Evolutionary conservation across 768 basidiomycete genomes (phyloP).

Genomic region (Tulasnella sp.): DNA sequence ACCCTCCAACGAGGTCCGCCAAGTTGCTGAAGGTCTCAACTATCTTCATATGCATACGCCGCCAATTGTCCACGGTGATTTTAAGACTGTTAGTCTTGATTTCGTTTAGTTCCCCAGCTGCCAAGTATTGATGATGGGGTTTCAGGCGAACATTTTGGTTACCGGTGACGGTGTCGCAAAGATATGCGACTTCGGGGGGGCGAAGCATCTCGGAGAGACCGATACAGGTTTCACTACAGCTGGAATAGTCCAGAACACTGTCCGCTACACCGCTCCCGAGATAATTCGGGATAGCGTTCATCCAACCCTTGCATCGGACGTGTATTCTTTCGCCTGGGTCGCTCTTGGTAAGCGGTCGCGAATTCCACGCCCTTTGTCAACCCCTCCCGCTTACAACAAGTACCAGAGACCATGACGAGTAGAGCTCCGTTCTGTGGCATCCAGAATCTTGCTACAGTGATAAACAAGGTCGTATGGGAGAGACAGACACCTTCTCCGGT

Average conservation of each 20-base stretch:
- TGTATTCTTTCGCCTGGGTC: neutral
- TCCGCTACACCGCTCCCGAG: neutral
- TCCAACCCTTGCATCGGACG: neutral
- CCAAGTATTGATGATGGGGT: neutral
- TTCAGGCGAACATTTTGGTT: neutral
- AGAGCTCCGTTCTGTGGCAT: neutral
- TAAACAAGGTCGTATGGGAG: neutral
- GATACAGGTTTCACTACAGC: neutral
- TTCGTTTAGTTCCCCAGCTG: neutral
- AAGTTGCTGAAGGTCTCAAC: slow-evolving; percentile 26
- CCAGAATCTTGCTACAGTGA: neutral
- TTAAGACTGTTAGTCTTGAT: slow-evolving; percentile 26
- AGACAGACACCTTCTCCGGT: neutral
- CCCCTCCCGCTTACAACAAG: neutral
- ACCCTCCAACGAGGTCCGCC: slow-evolving; percentile 2
- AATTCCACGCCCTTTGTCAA: neutral
- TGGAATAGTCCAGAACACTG: neutral
- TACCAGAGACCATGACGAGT: neutral
- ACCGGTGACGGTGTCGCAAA: neutral
- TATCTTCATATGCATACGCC: slow-evolving; percentile 27
- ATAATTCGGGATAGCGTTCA: no score
- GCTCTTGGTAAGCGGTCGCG: neutral
- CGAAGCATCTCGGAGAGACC: neutral
- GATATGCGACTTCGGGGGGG: neutral
- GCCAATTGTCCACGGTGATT: slow-evolving; percentile 31